phyloP scores from a whole-genome alignment of 2,329 filamentous ascomycete genomes.

The Venturia pyrina region DNA sequence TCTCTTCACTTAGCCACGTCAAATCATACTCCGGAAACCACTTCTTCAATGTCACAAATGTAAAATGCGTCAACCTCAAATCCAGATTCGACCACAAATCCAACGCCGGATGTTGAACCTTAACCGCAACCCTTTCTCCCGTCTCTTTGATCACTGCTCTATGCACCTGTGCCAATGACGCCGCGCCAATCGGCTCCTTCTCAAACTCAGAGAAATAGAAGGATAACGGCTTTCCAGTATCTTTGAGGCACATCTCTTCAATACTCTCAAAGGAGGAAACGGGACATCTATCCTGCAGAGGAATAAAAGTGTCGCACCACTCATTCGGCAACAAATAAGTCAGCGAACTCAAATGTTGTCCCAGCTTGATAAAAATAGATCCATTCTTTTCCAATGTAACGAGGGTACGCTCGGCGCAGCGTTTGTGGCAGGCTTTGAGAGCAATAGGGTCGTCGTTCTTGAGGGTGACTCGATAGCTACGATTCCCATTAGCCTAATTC shows the following conservation, averaged over 20 bases:
- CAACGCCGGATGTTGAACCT: constrained; percentile 85
- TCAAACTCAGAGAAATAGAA: constrained; percentile 85
- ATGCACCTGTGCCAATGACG: constrained; percentile 91
- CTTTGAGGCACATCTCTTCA: constrained; percentile 71
- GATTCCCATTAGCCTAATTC: constrained; percentile 5
- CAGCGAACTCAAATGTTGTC: constrained; percentile 92
- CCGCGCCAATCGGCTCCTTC: constrained; percentile 72
- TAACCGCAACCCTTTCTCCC: constrained; percentile 84
- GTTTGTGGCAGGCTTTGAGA: constrained; percentile 75
- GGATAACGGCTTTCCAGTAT: constrained; percentile 69
- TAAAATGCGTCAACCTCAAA: constrained; percentile 74
- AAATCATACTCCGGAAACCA: constrained; percentile 98
- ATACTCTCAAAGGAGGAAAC: constrained; percentile 84
- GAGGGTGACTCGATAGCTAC: constrained; percentile 77
- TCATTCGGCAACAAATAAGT: constrained; percentile 85
- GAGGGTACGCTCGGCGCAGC: constrained; percentile 82
- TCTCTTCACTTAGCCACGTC: constrained; percentile 88
- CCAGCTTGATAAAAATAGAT: constrained; percentile 96
- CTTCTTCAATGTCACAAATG: constrained; percentile 77
- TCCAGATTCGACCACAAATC: constrained; percentile 88
- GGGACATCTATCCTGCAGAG: constrained; percentile 89
- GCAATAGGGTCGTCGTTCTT: constrained; percentile 59
- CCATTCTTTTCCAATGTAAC: constrained; percentile 88
- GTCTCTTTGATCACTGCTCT: constrained; percentile 72
- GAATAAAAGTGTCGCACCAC: constrained; percentile 94